Base-by-base conservation (phyloP, 495 filamentous ascomycete species). In the Podospora comata region DNA sequence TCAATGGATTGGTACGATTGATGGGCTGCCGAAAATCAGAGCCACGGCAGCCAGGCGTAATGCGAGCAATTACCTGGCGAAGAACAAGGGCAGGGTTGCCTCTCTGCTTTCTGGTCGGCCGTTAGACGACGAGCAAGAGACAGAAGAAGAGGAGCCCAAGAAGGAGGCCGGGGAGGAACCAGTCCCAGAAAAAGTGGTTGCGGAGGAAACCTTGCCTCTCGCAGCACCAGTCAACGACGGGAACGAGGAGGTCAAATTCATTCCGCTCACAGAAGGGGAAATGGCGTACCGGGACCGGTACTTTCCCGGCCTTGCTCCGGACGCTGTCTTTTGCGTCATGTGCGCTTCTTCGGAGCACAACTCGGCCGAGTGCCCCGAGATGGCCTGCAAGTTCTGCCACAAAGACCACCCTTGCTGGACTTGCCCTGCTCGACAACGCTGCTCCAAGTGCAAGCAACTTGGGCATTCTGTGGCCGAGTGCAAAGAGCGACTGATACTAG, bases 281-380 rank as follows among this genome's bases (percentile, higher is more conserved):
- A 30, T 74, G 6, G 66, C 62, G 3, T 75, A 74, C 57, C 78
- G 72, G 16, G 64, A 65, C 11, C 73, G 27, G 60, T 83, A 83
- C 69, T 83, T 82, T 59, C 78, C 80, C 5, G 74, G 78, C 3
- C 44, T 77, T 60, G 71, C 71, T 5, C 60, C 72, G 2, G 67
- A 75, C 57, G 71, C 74, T 13, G 62, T 72, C 0, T 76, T 77
- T 63, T 83, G 82, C 66, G 60, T 81, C 53, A 68, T 68, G 62
- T 83, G 82, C 68, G 76, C 78, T 18, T 76, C 72, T 7, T 48
- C 68, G 23, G 77, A 75, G 6, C 82, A 84, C 69, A 66, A 26
- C 20, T 61, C 70, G 19, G 44, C 44, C 53, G 62, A 71, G 16
- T 83, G 81, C 61, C 78, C 79, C 11, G 66, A 70, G 20, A 65